Conservation (phyloP, 2,329 filamentous ascomycete species). For the Ophiocordyceps camponoti-saundersi region DNA sequence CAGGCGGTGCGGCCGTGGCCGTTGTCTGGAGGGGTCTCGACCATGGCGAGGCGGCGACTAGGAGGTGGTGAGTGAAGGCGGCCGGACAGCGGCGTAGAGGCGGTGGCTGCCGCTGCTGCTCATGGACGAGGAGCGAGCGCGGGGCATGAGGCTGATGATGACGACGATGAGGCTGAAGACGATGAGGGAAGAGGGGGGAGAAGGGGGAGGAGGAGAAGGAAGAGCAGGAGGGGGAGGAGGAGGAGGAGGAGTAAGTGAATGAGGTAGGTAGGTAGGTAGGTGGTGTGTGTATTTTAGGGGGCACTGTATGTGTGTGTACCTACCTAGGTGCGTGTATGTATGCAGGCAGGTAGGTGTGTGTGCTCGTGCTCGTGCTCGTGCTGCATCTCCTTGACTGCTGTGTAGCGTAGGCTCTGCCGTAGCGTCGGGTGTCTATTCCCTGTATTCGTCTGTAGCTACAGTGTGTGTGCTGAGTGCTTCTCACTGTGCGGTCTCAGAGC, state of each 20-base stretch:
- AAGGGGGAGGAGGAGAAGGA: background rate
- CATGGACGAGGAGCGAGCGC: background rate
- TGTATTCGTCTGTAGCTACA: background rate
- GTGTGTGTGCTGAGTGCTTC: background rate
- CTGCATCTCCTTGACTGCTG: no score
- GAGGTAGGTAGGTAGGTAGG: background rate
- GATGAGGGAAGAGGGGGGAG: background rate
- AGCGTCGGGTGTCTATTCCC: background rate
- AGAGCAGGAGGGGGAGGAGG: background rate
- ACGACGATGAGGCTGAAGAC: background rate
- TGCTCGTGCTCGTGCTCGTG: background rate
- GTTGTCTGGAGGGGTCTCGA: background rate
- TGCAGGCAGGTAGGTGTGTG: background rate
- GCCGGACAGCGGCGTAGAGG: background rate
- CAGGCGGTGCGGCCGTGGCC: slow-evolving; percentile 18
- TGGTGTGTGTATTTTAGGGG: no score
- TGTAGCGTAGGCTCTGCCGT: background rate
- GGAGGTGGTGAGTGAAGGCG: background rate
- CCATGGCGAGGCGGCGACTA: background rate
- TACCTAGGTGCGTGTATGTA: no score
- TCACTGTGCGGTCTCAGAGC: background rate
- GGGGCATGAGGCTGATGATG: background rate
- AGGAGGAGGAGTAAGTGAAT: background rate
- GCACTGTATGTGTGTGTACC: no score
- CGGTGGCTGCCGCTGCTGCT: background rate